phyloP scores from a whole-genome alignment of 345 rosid genomes.

The Populus simonii region DNA sequence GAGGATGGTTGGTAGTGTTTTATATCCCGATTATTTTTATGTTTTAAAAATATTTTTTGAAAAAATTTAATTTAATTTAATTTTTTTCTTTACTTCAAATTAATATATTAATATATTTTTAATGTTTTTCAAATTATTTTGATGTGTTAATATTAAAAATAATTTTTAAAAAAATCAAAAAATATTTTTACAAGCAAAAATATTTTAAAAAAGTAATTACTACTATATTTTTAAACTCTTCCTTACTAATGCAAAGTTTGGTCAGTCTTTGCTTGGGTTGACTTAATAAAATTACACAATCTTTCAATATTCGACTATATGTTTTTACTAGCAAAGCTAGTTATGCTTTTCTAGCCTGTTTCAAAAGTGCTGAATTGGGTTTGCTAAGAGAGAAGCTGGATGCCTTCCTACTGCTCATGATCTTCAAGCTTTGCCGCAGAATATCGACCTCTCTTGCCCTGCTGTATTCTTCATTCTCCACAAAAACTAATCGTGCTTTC shows the following conservation, averaged over 20 bases:
- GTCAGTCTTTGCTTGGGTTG: background rate
- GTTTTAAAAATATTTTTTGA: too few species aligned
- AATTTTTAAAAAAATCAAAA: too few species aligned
- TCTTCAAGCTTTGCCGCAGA: slow-evolving; percentile 67
- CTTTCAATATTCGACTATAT: background rate
- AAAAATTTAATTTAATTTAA: too few species aligned
- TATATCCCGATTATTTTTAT: background rate
- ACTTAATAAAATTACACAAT: background rate
- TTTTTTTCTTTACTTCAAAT: too few species aligned
- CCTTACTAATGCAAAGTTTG: background rate
- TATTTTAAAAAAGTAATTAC: too few species aligned
- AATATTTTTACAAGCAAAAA: too few species aligned
- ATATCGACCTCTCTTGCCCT: slow-evolving; percentile 64
- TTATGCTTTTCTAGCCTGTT: slow-evolving; percentile 2
- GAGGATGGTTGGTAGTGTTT: background rate
- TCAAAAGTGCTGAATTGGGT: slow-evolving; percentile 9
- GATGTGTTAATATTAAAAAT: accelerated
- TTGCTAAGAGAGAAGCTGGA: slow-evolving; percentile 3
- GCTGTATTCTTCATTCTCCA: slow-evolving; percentile 44
- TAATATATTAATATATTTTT: too few species aligned
- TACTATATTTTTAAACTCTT: too few species aligned
- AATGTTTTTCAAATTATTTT: too few species aligned
- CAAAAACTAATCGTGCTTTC: slow-evolving; percentile 34
- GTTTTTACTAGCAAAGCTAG: background rate
- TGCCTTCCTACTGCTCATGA: slow-evolving; percentile 37